Conservation (phyloP, 2,329 filamentous ascomycete species). For the Fusarium robinianum region DNA sequence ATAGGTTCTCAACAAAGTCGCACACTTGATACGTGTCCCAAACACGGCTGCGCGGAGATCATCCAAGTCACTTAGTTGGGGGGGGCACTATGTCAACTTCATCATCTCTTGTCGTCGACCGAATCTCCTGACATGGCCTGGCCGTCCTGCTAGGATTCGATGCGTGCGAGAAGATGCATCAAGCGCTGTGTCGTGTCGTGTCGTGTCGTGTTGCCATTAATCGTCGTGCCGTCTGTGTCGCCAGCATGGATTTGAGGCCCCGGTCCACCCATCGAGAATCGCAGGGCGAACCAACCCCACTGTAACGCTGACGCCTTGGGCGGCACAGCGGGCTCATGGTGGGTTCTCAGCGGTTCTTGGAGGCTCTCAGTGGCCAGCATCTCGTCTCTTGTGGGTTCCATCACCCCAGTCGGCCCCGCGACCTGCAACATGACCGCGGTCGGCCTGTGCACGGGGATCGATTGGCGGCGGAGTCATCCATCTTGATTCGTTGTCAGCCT, state of each 20-base stretch:
- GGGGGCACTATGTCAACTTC: too few relatives aligned
- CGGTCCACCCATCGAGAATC: slow-evolving; percentile 11
- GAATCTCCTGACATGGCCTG: too few relatives aligned
- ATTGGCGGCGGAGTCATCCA: slow-evolving; percentile 14
- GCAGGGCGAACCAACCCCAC: slow-evolving; percentile 34
- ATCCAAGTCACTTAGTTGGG: too few relatives aligned
- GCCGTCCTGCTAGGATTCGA: too few relatives aligned
- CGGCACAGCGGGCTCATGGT: slow-evolving; percentile 17
- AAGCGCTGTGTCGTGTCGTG: not conserved
- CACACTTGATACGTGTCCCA: too few relatives aligned
- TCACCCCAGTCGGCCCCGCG: slow-evolving; percentile 12
- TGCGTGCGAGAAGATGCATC: not conserved
- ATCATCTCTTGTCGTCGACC: too few relatives aligned
- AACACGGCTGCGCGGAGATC: too few relatives aligned
- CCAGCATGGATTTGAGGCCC: slow-evolving; percentile 21
- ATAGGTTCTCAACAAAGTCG: too few relatives aligned
- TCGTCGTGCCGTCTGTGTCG: not conserved
- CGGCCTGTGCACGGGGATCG: slow-evolving; percentile 12
- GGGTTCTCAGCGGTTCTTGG: slow-evolving; percentile 7
- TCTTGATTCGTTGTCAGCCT: not conserved
- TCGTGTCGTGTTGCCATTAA: not conserved
- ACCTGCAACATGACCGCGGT: slow-evolving; percentile 26
- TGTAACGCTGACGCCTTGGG: slow-evolving; percentile 25
- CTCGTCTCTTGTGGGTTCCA: slow-evolving; percentile 17
- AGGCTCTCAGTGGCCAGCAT: slow-evolving; percentile 14